Evolutionary conservation across 352 stramenopile species (phyloP).

Genomic region (Globisporangium heterothallicum): DNA sequence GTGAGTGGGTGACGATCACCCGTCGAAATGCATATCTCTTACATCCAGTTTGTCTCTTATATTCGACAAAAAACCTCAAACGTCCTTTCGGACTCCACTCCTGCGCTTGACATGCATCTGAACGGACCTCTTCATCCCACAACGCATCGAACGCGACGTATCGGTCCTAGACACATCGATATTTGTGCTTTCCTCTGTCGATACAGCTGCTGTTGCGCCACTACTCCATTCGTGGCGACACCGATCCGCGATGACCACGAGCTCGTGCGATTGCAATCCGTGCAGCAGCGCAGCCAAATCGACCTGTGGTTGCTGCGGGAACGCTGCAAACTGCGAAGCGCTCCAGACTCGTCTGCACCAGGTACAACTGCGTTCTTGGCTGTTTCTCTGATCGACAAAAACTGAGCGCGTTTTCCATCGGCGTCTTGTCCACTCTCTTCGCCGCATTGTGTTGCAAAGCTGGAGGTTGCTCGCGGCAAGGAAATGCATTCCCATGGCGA

Average conservation of each 20-base stretch:
- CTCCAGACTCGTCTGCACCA: conserved; percentile 38
- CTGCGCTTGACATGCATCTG: neutral
- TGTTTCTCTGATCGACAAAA: too few species aligned
- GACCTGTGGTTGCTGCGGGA: too few species aligned
- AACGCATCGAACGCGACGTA: neutral
- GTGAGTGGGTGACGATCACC: too few species aligned
- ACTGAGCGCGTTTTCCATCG: too few species aligned
- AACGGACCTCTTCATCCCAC: neutral
- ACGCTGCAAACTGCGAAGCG: conserved; percentile 15
- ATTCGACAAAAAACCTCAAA: too few species aligned
- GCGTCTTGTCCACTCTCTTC: neutral
- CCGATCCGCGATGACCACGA: neutral
- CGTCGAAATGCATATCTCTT: too few species aligned
- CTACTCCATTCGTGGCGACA: too few species aligned
- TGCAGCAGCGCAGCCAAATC: too few species aligned
- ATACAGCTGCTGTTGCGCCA: neutral
- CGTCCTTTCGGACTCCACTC: neutral
- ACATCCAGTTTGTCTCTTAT: too few species aligned
- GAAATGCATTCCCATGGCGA: conserved; percentile 48
- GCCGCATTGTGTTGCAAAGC: conserved; percentile 10
- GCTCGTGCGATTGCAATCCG: too few species aligned
- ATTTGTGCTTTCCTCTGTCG: neutral
- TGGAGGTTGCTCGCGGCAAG: conserved; percentile 35
- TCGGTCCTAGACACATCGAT: neutral
- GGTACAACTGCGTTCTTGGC: conserved; percentile 1